phyloP scores from a whole-genome alignment of 176 grass and related monocot genomes.

The Juncus inflexus region DNA sequence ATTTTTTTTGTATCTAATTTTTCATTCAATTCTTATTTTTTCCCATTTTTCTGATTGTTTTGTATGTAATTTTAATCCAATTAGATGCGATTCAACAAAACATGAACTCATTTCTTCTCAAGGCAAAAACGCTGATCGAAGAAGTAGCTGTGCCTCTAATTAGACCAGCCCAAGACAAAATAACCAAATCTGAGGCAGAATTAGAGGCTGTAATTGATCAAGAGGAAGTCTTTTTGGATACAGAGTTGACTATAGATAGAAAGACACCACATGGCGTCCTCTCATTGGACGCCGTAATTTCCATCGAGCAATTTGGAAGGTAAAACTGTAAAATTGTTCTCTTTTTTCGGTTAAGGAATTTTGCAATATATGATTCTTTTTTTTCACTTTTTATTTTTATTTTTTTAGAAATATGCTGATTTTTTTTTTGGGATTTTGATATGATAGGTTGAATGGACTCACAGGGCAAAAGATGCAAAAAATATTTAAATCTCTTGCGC shows the following conservation, averaged over 20 bases:
- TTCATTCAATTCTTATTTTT: neutral
- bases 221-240: slow-evolving; percentile 48
- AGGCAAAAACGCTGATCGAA: slow-evolving; percentile 40
- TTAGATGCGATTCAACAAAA: slow-evolving; percentile 52
- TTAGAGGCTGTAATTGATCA: slow-evolving; percentile 40
- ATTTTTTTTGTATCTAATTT: neutral
- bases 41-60: neutral
- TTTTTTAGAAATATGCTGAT: slow-evolving; percentile 11
- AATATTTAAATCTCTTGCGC: slow-evolving; percentile 70
- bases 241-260: slow-evolving; percentile 64
- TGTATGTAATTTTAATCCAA: neutral
- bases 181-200: slow-evolving; percentile 29
- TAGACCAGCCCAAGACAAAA: slow-evolving; percentile 31
- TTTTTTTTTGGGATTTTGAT: slow-evolving; percentile 31
- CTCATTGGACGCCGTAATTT: slow-evolving; percentile 60
- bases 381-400: neutral
- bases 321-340: slow-evolving; percentile 13
- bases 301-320: slow-evolving; percentile 91
- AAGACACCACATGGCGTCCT: slow-evolving; percentile 48
- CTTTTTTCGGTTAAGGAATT: neutral
- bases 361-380: neutral
- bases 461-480: slow-evolving; percentile 76
- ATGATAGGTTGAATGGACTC: slow-evolving; percentile 69
- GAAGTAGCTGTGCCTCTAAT: slow-evolving; percentile 31
- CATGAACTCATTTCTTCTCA: slow-evolving; percentile 54